Base-by-base conservation (phyloP, 2,329 filamentous ascomycete species). In the Cladosporium sphaerospermum region DNA sequence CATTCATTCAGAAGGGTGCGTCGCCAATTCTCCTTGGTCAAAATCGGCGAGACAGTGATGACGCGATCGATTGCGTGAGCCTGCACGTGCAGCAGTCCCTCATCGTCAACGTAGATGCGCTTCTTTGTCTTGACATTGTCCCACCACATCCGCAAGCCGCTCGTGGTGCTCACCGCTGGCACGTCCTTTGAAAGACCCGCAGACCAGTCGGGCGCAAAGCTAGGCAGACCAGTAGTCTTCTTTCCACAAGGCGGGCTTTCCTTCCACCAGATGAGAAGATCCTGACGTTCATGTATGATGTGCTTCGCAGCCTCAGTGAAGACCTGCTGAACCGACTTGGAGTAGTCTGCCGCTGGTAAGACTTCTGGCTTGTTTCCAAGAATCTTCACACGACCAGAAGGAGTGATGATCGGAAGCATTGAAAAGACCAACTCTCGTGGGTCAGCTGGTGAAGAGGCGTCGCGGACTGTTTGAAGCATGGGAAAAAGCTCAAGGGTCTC, bases 231-330 rank as follows among this genome's bases (percentile, higher is more conserved):
- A 2, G 16, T 11, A n/a, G 51, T 16, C 16, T 40, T 36, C 3
- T 33, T 16, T 11, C 41, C 16, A 11, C 52, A 42, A 31, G 52
- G 33, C 19, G 52, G 40, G 7, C 32, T 28, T 19, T 54, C 36
- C 5, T 36, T 39, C 45, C 40, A 45, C 52, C 52, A 54, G 13
- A 54, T 32, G 10, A 54, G 33, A 10, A 54, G 34, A 33, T 54
- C 45, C 23, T 54, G 55, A 39, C 53, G 55, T 33, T 56, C 43
- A 32, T 48, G 28, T 9, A 56, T 23, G 37, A 54, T 37, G 36
- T 54, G 46, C 16, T 48, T 18, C 32, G 52, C 47, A 11, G 52
- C 46, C 14, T 56, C 36, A 16, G 43, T 45, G 37, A 56, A 47
- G 11, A 56, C 46, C 18, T 54, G n/a, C 40, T 40, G 18, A 2